A percentile compares a stretch with the other conserved stretches of the same genome.
Evolutionary conservation across 129 eudicot genomes (phyloP).

Genomic region (Lactuca sativa): DNA sequence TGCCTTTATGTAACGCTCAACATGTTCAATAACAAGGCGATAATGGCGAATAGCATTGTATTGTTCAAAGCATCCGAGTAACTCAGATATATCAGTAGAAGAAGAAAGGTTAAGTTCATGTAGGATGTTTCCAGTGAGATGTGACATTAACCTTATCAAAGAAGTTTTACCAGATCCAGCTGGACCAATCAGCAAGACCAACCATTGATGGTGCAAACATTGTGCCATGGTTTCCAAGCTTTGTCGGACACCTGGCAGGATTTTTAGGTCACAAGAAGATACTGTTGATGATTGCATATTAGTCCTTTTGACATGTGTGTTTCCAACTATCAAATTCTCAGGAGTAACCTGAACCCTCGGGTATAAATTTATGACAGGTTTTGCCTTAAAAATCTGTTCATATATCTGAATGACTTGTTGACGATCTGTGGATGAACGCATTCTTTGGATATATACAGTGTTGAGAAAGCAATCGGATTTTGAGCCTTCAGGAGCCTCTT

Average conservation of each 20-base stretch:
- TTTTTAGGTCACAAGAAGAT: slow-evolving; percentile 49
- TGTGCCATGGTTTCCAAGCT: slow-evolving; percentile 76
- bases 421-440: slow-evolving; percentile 85
- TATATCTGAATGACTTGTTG: slow-evolving; percentile 58
- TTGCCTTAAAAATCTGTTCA: slow-evolving; percentile 54
- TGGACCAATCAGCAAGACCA: slow-evolving; percentile 88
- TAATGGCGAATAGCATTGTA: slow-evolving; percentile 78
- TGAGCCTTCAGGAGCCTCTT: slow-evolving; percentile 63
- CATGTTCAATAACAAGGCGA: slow-evolving; percentile 57
- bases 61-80: slow-evolving; percentile 97
- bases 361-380: slow-evolving; percentile 53
- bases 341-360: slow-evolving; percentile 69
- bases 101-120: slow-evolving; percentile 91
- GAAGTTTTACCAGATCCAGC: slow-evolving; percentile 93
- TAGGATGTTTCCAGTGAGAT: slow-evolving; percentile 77
- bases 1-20: slow-evolving; percentile 67
- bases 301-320: slow-evolving; percentile 49
- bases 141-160: slow-evolving; percentile 69
- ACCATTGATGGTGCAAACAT: slow-evolving; percentile 77
- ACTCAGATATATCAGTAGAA: slow-evolving; percentile 87
- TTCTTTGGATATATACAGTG: slow-evolving; percentile 85
- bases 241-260: slow-evolving; percentile 66
- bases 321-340: slow-evolving; percentile 53
- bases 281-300: slow-evolving; percentile 36
- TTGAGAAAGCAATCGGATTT: slow-evolving; percentile 68